phyloP scores from a whole-genome alignment of 352 stramenopile genomes.

The Globisporangium sylvaticum region DNA sequence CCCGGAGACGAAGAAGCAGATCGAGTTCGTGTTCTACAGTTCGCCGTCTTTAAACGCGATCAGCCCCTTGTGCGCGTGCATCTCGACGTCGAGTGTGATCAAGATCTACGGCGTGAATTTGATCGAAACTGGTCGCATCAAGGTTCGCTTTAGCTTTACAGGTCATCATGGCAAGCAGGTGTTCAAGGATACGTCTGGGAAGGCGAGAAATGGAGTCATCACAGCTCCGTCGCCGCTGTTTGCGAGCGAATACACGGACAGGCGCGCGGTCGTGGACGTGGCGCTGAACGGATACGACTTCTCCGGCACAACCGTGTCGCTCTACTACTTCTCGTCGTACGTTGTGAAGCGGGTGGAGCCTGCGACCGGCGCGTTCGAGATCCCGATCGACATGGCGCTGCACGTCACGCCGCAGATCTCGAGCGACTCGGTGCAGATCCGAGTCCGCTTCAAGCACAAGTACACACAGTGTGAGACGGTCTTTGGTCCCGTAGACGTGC shows the following conservation, averaged over 20 bases:
- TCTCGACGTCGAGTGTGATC: slow-evolving; percentile 46
- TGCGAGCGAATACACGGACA: slow-evolving; percentile 36
- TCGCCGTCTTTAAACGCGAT: slow-evolving; percentile 47
- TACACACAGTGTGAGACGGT: slow-evolving; percentile 11
- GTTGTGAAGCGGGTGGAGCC: slow-evolving; percentile 43
- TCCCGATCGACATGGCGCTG: slow-evolving; percentile 41
- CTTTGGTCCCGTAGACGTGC: slow-evolving; percentile 39
- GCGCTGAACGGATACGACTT: slow-evolving; percentile 71
- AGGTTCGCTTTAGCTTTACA: slow-evolving; percentile 51
- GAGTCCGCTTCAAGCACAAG: slow-evolving; percentile 34
- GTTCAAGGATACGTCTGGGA: slow-evolving; percentile 30
- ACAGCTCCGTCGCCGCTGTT: slow-evolving; percentile 45
- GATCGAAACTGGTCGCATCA: slow-evolving; percentile 75
- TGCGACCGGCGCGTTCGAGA: slow-evolving; percentile 49
- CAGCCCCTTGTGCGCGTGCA: slow-evolving; percentile 54
- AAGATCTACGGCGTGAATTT: slow-evolving; percentile 58
- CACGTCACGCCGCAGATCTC: slow-evolving; percentile 38
- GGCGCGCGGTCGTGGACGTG: slow-evolving; percentile 49
- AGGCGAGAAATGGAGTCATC: slow-evolving; percentile 47
- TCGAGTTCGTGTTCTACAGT: slow-evolving; percentile 77
- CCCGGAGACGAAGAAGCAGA: slow-evolving; percentile 28
- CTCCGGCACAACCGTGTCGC: slow-evolving; percentile 32
- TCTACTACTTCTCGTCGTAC: slow-evolving; percentile 61
- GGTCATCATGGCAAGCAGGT: slow-evolving; percentile 29
- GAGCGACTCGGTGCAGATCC: slow-evolving; percentile 40